phyloP scores from a whole-genome alignment of 2,329 filamentous ascomycete genomes.

The Knoxdaviesia capensis region DNA sequence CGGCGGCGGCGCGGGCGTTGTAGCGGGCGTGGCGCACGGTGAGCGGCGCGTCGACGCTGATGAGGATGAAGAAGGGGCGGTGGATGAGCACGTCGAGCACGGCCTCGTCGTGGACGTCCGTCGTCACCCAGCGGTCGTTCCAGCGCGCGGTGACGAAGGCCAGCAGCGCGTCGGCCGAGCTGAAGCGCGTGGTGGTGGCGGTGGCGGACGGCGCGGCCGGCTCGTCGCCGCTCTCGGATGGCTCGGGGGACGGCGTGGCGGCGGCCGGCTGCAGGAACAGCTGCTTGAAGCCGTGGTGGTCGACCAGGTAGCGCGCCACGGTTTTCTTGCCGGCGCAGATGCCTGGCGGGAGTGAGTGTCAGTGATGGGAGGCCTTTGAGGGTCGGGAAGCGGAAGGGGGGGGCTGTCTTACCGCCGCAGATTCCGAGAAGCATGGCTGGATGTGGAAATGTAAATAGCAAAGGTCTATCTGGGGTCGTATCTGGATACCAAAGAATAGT shows the following conservation, averaged over 20 bases:
- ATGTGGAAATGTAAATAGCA: too few relatives aligned
- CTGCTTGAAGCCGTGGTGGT: constrained; percentile 63
- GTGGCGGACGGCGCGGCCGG: neutral
- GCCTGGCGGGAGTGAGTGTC: constrained; percentile 26
- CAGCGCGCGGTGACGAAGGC: constrained; percentile 75
- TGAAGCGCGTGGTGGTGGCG: constrained; percentile 21
- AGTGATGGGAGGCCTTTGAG: too few relatives aligned
- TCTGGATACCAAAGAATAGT: too few relatives aligned
- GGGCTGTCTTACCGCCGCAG: constrained; percentile 39
- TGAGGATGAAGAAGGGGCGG: constrained; percentile 83
- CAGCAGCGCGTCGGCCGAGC: constrained; percentile 46
- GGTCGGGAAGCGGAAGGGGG: constrained; percentile 3
- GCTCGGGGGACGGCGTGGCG: constrained; percentile 34
- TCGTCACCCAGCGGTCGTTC: constrained; percentile 70
- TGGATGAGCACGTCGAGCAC: constrained; percentile 56
- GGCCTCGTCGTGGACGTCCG: constrained; percentile 54
- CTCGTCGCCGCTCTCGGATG: constrained; percentile 15
- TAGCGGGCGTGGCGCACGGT: constrained; percentile 68
- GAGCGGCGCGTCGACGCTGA: constrained; percentile 82
- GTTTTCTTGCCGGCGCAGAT: constrained; percentile 88
- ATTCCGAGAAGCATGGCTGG: constrained; percentile 53
- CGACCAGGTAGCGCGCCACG: constrained; percentile 70
- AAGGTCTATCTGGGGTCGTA: too few relatives aligned
- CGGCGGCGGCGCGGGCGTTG: constrained; percentile 22
- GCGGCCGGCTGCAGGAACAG: constrained; percentile 32